Evolutionary conservation across 805 yeast species (phyloP).

Genomic region (Sugiyamaella marilandica): DNA sequence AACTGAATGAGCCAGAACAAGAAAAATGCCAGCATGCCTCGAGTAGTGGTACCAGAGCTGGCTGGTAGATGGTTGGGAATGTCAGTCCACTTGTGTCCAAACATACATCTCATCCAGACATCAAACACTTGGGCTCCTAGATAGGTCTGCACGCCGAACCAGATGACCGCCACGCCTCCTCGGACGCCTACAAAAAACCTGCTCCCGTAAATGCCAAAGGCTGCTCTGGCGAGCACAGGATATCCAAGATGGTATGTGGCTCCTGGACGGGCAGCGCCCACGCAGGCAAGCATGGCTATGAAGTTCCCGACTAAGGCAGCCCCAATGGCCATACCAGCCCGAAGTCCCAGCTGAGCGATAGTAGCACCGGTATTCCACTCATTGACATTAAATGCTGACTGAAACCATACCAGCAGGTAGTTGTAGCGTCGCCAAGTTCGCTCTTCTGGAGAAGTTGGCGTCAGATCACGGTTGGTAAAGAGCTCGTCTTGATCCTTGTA

Average conservation of each 20-base stretch:
- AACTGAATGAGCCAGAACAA: slow-evolving; percentile 31
- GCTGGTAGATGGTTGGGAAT: slow-evolving; percentile 18
- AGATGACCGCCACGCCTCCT: slow-evolving; percentile 15
- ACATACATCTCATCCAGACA: slow-evolving; percentile 15
- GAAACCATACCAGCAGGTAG: slow-evolving; percentile 10
- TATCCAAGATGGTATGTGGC: slow-evolving; percentile 23
- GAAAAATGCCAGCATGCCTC: slow-evolving; percentile 23
- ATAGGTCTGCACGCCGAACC: slow-evolving; percentile 18
- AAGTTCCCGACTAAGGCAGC: slow-evolving; percentile 12
- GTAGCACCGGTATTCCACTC: slow-evolving; percentile 29
- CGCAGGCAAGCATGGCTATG: slow-evolving; percentile 8
- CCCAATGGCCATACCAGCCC: slow-evolving; percentile 8
- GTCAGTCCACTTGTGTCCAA: slow-evolving; percentile 14
- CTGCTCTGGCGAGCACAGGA: slow-evolving; percentile 22
- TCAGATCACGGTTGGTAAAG: slow-evolving; percentile 6
- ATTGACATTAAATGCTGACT: slow-evolving; percentile 29
- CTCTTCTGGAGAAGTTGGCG: slow-evolving; percentile 9
- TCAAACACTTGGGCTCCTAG: slow-evolving; percentile 17
- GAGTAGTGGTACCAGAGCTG: slow-evolving; percentile 18
- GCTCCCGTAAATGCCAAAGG: slow-evolving; percentile 20
- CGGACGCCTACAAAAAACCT: slow-evolving; percentile 15
- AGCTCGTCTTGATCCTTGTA: slow-evolving; percentile 3
- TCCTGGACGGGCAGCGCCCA: slow-evolving; percentile 16
- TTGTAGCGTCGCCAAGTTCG: slow-evolving; percentile 11
- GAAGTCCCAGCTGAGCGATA: slow-evolving; percentile 18